Evolutionary conservation across 2,329 filamentous ascomycete species (phyloP).

Genomic region (Dactylellina parvicollis): DNA sequence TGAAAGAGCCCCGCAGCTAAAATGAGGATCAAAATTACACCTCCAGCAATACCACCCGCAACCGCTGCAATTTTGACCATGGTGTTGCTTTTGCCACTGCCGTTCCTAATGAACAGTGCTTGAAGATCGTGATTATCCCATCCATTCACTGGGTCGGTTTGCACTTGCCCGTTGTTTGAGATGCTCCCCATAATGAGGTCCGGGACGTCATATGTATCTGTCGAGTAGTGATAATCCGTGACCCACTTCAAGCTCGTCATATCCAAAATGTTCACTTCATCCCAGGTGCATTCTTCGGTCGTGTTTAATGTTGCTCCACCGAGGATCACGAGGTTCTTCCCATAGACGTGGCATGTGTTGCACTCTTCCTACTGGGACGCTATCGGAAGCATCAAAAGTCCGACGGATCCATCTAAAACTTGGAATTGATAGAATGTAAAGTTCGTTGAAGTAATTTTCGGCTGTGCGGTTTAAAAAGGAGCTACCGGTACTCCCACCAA

Average conservation of each 20-base stretch:
- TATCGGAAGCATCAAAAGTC: slow-evolving; percentile 28
- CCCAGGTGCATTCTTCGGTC: slow-evolving; percentile 39
- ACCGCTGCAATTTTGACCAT: slow-evolving; percentile 41
- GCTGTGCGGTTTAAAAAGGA: slow-evolving; percentile 34
- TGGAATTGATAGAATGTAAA: slow-evolving; percentile 45
- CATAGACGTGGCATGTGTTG: slow-evolving; percentile 47
- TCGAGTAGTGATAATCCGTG: slow-evolving; percentile 14
- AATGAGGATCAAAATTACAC: slow-evolving; percentile 23
- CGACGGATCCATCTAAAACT: slow-evolving; percentile 47
- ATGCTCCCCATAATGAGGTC: slow-evolving; percentile 42
- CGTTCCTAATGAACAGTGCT: slow-evolving; percentile 17
- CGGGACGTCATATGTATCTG: slow-evolving; percentile 18
- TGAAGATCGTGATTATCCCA: slow-evolving; percentile 47
- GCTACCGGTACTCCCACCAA: slow-evolving; percentile 63
- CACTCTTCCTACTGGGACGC: slow-evolving; percentile 25
- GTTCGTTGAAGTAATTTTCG: slow-evolving; percentile 41
- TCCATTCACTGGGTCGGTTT: slow-evolving; percentile 48
- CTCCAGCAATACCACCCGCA: slow-evolving; percentile 43
- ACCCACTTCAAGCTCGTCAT: slow-evolving; percentile 45
- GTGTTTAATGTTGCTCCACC: slow-evolving; percentile 36
- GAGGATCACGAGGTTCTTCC: slow-evolving; percentile 41
- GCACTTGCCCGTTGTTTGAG: slow-evolving; percentile 47
- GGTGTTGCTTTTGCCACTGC: neutral
- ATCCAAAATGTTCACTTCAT: slow-evolving; percentile 46
- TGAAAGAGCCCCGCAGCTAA: slow-evolving; percentile 6